Percentiles rank a stretch among this genome's conserved stretches.
These are phyloP conservation scores for Calonectria crousiana DNA, from an alignment of 2,329 filamentous ascomycete species.

Conservation along the genomic window DNA sequence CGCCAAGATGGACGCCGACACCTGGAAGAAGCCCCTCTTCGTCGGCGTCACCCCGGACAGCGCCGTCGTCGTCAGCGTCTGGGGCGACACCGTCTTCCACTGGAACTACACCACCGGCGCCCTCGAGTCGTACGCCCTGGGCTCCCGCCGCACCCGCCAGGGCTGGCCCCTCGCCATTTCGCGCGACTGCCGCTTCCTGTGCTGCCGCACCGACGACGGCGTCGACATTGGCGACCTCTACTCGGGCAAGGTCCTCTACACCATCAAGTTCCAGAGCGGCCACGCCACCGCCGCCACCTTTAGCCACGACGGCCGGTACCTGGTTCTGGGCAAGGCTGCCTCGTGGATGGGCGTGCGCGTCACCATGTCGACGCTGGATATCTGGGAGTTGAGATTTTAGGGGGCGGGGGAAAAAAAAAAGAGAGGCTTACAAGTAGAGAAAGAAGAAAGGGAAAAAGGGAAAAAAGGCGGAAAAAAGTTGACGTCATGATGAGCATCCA, in stretches of 20 bases:
- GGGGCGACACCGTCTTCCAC: conserved; percentile 50
- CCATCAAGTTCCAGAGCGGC: conserved; percentile 45
- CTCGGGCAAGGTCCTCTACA: conserved; percentile 50
- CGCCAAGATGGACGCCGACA: conserved; percentile 46
- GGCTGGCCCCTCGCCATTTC: conserved; percentile 54
- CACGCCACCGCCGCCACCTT: conserved; percentile 50
- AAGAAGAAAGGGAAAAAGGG: neutral
- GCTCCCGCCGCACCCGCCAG: conserved; percentile 45
- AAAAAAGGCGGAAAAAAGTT: neutral
- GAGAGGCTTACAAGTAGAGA: too few relatives aligned
- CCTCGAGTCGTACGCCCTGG: conserved; percentile 49
- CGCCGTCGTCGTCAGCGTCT: conserved; percentile 48
- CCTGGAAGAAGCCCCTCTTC: conserved; percentile 43
- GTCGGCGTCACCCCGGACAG: conserved; percentile 46
- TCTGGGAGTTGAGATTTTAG: conserved; percentile 46
- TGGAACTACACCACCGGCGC: conserved; percentile 47
- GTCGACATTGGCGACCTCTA: conserved; percentile 50
- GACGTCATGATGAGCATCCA: neutral
- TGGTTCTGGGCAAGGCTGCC: conserved; percentile 48
- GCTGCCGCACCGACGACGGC: conserved; percentile 51
- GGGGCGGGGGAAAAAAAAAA: conserved; percentile 9
- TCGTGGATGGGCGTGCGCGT: conserved; percentile 37
- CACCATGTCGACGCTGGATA: conserved; percentile 43
- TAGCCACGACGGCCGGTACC: conserved; percentile 42
- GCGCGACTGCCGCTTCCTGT: conserved; percentile 50